Evolutionary conservation across 257 asterid genomes (phyloP).

Genomic region (Nicotiana benthamiana): DNA sequence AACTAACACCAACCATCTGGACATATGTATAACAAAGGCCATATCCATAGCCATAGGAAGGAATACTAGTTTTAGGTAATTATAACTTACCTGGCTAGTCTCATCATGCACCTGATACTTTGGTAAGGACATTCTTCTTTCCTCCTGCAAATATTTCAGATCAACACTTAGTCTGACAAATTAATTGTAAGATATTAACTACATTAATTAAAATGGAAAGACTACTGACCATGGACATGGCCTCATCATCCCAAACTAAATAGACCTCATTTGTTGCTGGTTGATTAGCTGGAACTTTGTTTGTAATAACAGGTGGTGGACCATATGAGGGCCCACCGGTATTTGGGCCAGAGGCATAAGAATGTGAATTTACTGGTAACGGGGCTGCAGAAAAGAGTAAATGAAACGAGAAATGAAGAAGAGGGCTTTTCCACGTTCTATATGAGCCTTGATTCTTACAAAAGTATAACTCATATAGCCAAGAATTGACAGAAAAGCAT

Average conservation of each 20-base stretch:
- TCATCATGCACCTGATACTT: slow-evolving; percentile 99
- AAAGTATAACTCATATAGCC: not conserved
- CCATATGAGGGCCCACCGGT: slow-evolving; percentile 94
- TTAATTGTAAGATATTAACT: not conserved
- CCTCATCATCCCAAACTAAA: slow-evolving; percentile 99
- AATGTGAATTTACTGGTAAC: slow-evolving; percentile 57
- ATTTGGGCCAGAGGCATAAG: slow-evolving; percentile 95
- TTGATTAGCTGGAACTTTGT: slow-evolving; percentile 76
- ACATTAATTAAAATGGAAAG: not conserved
- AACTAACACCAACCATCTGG: slow-evolving; percentile 42
- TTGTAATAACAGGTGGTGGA: slow-evolving; percentile 93
- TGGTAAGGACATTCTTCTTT: slow-evolving; percentile 87
- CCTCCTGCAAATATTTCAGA: slow-evolving; percentile 53
- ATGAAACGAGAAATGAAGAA: not conserved
- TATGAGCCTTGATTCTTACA: not conserved
- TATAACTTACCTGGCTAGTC: slow-evolving; percentile 98
- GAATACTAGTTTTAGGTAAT: slow-evolving; percentile 25
- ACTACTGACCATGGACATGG: slow-evolving; percentile 88
- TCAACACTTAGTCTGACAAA: not conserved
- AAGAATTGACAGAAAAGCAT: not conserved
- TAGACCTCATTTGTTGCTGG: slow-evolving; percentile 90
- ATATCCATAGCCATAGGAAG: slow-evolving; percentile 28
- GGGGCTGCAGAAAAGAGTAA: slow-evolving; percentile 21
- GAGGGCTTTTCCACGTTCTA: not conserved
- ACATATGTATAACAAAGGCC: slow-evolving; percentile 40